A percentile compares a stretch with the other conserved stretches of the same genome.
phyloP scores from a whole-genome alignment of 2,329 filamentous ascomycete genomes.

The Cladosporium sp. region DNA sequence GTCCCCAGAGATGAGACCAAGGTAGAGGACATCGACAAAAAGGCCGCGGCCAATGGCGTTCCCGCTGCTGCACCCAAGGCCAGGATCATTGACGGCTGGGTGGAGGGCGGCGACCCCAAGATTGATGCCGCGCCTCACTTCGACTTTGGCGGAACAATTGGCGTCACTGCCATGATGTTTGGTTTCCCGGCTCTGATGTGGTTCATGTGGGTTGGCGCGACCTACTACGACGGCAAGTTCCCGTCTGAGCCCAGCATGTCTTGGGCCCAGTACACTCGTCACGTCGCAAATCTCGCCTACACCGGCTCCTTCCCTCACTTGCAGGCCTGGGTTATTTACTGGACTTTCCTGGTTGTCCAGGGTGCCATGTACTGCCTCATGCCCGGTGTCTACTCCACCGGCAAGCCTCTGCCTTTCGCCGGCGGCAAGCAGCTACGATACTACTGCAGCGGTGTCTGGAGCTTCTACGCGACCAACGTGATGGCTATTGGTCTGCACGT shows the following conservation, averaged over 20 bases:
- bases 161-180: slow-evolving; percentile 82
- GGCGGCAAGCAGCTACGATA: slow-evolving; percentile 85
- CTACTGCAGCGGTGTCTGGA: slow-evolving; percentile 88
- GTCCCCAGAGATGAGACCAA: slow-evolving; percentile 17
- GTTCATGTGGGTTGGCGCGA: slow-evolving; percentile 98
- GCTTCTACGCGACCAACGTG: slow-evolving; percentile 82
- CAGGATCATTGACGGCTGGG: slow-evolving; percentile 41
- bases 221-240: slow-evolving; percentile 83
- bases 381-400: slow-evolving; percentile 83
- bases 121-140: slow-evolving; percentile 53
- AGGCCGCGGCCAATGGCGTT: slow-evolving; percentile 34
- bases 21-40: slow-evolving; percentile 19
- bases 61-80: slow-evolving; percentile 40
- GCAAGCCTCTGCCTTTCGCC: slow-evolving; percentile 81
- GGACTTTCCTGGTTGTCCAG: slow-evolving; percentile 87
- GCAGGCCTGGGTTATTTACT: slow-evolving; percentile 91
- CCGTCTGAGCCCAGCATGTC: slow-evolving; percentile 56
- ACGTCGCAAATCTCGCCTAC: slow-evolving; percentile 73
- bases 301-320: slow-evolving; percentile 79
- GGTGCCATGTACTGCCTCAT: slow-evolving; percentile 78
- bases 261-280: slow-evolving; percentile 67
- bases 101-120: slow-evolving; percentile 40
- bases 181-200: slow-evolving; percentile 95
- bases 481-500: slow-evolving; percentile 73
- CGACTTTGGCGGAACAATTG: slow-evolving; percentile 88